Base-by-base conservation (phyloP, 352 stramenopile genomes). In the Thalassiosira exigua region DNA sequence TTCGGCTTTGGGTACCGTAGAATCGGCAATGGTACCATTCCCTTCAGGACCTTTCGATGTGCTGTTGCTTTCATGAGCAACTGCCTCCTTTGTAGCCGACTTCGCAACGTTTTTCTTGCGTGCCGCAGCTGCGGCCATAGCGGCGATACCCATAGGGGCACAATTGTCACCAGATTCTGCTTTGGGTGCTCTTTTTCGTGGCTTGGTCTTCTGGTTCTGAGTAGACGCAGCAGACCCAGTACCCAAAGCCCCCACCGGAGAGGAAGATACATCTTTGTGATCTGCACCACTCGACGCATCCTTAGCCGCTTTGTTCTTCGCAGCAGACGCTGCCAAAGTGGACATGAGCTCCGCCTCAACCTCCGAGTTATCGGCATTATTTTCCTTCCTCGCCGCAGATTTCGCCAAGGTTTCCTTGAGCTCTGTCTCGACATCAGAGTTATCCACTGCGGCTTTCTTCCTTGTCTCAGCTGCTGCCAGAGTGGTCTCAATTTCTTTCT, bases 51-150 rank as follows among this genome's bases (percentile, higher is more conserved):
- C n/a, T 82, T 7, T 67, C 57, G 50, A 68, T 74, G 11, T n/a
- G n/a, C n/a, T n/a, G n/a, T n/a, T n/a, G n/a, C n/a, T n/a, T n/a
- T n/a, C n/a, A n/a, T n/a, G 53, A 41, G 4, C 32, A 73, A 44
- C 33, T 12, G 26, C 50, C 12, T 21, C 65, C 17, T 24, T 4
- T 33, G 24, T 24, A 21, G 33, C 24, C 53, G 48, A n/a, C 59
- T 72, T 56, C 3, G 39, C 9, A 30, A 33, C 17, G 11, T n/a
- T 24, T 7, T 42, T 71, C 67, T 53, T 48, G 30, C 27, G 14
- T 50, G 64, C 58, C 19, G 42, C 53, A 1, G 71, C 53, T 36
- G 71, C 65, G 4, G 71, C 62, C 52, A 48, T 53, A 21, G 71
- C 61, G 7, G 54, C 64, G 22, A 73, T 58, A 3, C 44, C n/a